Conservation (phyloP, 768 basidiomycete genomes). For the Chalciporus piperatus region DNA sequence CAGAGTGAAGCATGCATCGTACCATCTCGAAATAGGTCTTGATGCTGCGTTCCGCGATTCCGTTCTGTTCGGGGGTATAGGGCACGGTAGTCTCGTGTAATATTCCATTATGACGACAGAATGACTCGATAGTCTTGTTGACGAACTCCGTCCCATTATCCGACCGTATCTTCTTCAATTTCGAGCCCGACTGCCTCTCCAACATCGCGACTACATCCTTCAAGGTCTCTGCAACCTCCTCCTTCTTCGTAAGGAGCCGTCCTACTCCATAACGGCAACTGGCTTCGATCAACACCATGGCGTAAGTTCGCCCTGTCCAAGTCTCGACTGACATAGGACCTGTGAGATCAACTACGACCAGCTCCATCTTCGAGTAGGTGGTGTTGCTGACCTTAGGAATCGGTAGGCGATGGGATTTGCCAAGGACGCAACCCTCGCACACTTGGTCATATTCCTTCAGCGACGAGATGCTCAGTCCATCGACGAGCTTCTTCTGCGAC, state of each 20-base stretch:
- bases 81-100: slow-evolving; percentile 10
- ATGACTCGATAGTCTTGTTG: background rate
- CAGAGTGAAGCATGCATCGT: no score
- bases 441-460: slow-evolving; percentile 12
- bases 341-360: slow-evolving; percentile 10
- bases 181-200: background rate
- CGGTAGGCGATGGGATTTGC: slow-evolving; percentile 30
- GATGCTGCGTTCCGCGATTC: slow-evolving; percentile 6
- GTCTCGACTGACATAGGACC: slow-evolving; percentile 14
- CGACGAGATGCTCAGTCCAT: slow-evolving; percentile 21
- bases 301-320: slow-evolving; percentile 3
- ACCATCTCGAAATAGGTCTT: no score
- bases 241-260: slow-evolving; percentile 9
- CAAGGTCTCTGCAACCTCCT: slow-evolving; percentile 6
- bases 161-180: background rate
- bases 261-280: slow-evolving; percentile 7
- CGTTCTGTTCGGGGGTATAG: slow-evolving; percentile 27
- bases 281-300: slow-evolving; percentile 7
- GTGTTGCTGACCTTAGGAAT: slow-evolving; percentile 33
- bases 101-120: slow-evolving; percentile 5
- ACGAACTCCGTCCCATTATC: slow-evolving; percentile 17
- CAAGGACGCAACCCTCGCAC: slow-evolving; percentile 36
- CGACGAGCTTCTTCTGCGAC: slow-evolving; percentile 14
- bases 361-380: slow-evolving; percentile 17
- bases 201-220: slow-evolving; percentile 7